phyloP scores from a whole-genome alignment of 495 filamentous ascomycete species.

The Acidomyces sp. region DNA sequence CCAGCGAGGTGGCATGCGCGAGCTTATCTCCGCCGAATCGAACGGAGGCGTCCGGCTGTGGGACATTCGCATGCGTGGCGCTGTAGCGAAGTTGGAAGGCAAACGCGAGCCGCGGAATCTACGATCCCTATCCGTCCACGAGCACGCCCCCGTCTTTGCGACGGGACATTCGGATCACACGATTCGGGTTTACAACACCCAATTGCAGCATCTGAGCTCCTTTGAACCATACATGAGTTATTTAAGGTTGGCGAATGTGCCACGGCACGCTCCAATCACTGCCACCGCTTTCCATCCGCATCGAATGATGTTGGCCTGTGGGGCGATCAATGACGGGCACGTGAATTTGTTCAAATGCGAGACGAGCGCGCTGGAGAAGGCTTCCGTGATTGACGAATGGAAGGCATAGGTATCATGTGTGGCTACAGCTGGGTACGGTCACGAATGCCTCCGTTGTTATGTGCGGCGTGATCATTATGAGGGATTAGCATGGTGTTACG shows the following conservation, averaged over 20 bases:
- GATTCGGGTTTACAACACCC: conserved; percentile 81
- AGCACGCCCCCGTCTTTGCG: conserved; percentile 92
- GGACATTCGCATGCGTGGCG: conserved; percentile 77
- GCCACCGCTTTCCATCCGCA: conserved; percentile 92
- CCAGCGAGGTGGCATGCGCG: conserved; percentile 85
- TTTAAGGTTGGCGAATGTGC: conserved; percentile 40
- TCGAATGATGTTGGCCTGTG: conserved; percentile 76
- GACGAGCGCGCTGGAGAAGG: conserved; percentile 18
- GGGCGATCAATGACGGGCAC: conserved; percentile 57
- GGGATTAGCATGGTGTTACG: no score
- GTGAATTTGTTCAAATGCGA: conserved; percentile 60
- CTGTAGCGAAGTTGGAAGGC: conserved; percentile 43
- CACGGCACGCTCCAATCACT: conserved; percentile 60
- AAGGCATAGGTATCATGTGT: no score
- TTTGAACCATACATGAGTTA: conserved; percentile 83
- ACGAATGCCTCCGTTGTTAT: no score
- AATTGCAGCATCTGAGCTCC: conserved; percentile 49
- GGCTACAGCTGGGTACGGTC: no score
- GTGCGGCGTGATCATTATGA: no score
- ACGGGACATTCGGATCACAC: conserved; percentile 79
- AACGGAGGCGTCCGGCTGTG: conserved; percentile 91
- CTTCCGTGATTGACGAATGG: no score
- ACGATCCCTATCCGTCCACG: conserved; percentile 73
- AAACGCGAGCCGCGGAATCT: conserved; percentile 49
- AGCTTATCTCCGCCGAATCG: conserved; percentile 72